A percentile compares a stretch with the other conserved stretches of the same genome.
phyloP scores from a whole-genome alignment of 2,329 filamentous ascomycete genomes.

The Lasiodiplodia sp. region DNA sequence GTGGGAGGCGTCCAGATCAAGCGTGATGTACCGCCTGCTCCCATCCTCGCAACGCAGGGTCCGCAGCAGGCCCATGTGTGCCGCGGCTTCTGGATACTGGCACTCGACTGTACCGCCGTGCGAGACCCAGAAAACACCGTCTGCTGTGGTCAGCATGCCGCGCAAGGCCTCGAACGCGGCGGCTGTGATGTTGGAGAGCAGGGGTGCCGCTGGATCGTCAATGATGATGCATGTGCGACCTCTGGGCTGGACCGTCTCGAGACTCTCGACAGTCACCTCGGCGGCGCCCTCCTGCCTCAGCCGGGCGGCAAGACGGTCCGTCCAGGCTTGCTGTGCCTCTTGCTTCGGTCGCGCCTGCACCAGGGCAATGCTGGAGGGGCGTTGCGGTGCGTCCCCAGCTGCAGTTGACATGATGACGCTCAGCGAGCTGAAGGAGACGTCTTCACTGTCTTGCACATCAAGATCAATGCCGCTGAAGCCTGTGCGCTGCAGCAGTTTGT shows the following conservation, averaged over 20 bases:
- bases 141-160: not conserved
- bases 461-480: slow-evolving; percentile 20
- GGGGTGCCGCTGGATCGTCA: not conserved
- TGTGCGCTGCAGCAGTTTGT: not conserved
- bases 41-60: slow-evolving; percentile 8
- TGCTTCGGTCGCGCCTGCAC: too few species aligned
- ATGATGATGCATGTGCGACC: not conserved
- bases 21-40: not conserved
- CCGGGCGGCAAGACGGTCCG: too few species aligned
- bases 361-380: not conserved
- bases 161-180: not conserved
- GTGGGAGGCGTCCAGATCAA: slow-evolving; percentile 3
- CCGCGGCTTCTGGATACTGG: not conserved
- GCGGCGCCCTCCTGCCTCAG: not conserved
- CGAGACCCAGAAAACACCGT: slow-evolving; percentile 9
- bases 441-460: not conserved
- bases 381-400: not conserved
- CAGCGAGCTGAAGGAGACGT: slow-evolving; percentile 20
- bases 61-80: not conserved
- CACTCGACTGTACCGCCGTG: not conserved
- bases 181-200: not conserved
- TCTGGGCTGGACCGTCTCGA: slow-evolving; percentile 1
- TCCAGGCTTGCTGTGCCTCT: too few species aligned
- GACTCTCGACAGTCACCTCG: slow-evolving; percentile 13
- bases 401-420: slow-evolving; percentile 28